Percentiles rank a stretch among this genome's conserved stretches.
Conservation (phyloP, 1,284 basidiomycete species). For the Leccinum cinnamomeum region DNA sequence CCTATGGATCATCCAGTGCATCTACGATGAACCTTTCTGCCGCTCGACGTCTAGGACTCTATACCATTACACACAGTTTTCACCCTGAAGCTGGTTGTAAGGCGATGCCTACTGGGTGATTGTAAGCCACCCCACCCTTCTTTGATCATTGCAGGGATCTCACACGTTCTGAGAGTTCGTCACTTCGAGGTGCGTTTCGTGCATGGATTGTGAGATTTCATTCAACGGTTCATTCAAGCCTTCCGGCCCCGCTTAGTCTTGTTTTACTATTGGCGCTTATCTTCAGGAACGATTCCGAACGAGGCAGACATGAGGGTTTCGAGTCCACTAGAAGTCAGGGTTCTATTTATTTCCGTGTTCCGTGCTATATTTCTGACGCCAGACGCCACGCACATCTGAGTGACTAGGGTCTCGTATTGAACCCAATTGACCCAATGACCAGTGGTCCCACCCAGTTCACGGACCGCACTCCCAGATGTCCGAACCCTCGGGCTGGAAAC, state of each 20-base stretch:
- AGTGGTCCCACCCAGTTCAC: no score
- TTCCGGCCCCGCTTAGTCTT: background rate
- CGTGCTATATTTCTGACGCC: no score
- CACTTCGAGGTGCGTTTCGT: background rate
- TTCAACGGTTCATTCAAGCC: background rate
- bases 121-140: background rate
- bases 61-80: background rate
- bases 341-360: background rate
- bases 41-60: no score
- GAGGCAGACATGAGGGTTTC: background rate
- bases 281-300: background rate
- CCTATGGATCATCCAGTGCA: no score
- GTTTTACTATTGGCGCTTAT: background rate
- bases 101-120: background rate
- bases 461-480: no score
- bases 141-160: background rate
- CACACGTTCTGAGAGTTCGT: background rate
- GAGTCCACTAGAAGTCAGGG: background rate
- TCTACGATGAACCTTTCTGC: no score
- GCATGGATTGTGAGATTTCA: background rate
- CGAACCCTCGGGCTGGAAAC: no score
- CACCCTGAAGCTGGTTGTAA: background rate
- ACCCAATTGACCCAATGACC: no score
- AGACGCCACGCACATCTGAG: no score
- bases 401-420: no score